These are phyloP conservation scores for Aspergillus amoenus DNA, from an alignment of 2,329 filamentous ascomycete species.

Conservation along the genomic window DNA sequence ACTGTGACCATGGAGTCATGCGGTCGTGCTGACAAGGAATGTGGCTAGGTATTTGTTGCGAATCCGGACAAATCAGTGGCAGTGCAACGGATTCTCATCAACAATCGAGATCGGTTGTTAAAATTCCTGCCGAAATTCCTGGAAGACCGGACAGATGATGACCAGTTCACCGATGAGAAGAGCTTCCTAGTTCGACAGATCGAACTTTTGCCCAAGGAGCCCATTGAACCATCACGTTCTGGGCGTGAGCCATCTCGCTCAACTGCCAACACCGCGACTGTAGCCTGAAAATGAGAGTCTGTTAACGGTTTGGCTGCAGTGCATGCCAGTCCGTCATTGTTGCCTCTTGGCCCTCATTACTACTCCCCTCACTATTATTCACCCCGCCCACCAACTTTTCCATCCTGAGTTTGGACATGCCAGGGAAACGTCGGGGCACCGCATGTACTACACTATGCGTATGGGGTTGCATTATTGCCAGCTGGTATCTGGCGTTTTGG, in stretches of 20 bases:
- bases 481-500: constrained; percentile 24
- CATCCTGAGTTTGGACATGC: constrained; percentile 1
- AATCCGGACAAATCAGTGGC: constrained; percentile 98
- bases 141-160: constrained; percentile 92
- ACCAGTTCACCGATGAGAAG: constrained; percentile 97
- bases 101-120: constrained; percentile 89
- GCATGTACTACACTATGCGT: constrained; percentile 7
- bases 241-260: constrained; percentile 27
- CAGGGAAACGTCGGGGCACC: constrained; percentile 7
- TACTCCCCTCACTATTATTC: background rate
- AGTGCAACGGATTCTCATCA: constrained; percentile 91
- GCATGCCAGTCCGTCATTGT: background rate
- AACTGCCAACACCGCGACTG: constrained; percentile 29
- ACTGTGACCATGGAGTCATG: background rate
- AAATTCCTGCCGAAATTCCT: constrained; percentile 88
- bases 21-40: constrained; percentile 21
- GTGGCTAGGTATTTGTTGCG: constrained; percentile 78
- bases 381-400: background rate
- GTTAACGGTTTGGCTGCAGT: background rate
- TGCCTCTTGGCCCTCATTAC: background rate
- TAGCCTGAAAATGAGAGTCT: constrained; percentile 21
- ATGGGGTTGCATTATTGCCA: constrained; percentile 23
- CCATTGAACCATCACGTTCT: constrained; percentile 36
- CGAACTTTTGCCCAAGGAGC: constrained; percentile 48
- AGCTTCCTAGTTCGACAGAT: constrained; percentile 97